phyloP scores from a whole-genome alignment of 2,329 filamentous ascomycete genomes.

The Aspergillus awamori region DNA sequence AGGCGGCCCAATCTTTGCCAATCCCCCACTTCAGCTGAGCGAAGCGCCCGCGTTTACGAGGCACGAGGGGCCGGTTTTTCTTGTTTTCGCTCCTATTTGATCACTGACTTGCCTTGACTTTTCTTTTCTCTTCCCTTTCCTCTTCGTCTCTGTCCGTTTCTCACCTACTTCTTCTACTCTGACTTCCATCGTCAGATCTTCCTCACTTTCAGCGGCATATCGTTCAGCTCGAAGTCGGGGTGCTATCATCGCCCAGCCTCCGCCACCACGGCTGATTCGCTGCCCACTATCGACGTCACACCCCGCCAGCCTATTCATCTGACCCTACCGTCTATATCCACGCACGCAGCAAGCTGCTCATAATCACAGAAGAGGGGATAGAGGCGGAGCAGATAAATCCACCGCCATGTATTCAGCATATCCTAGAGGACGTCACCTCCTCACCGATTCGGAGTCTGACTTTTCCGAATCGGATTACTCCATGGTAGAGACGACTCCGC shows the following conservation, averaged over 20 bases:
- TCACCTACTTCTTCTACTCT: conserved; percentile 3
- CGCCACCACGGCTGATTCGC: background rate
- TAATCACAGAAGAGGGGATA: background rate
- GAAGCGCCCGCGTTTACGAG: conserved; percentile 17
- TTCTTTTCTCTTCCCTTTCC: conserved; percentile 12
- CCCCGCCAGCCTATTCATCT: conserved; percentile 10
- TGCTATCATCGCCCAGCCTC: background rate
- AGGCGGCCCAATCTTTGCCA: conserved; percentile 19
- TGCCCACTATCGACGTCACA: conserved; percentile 1
- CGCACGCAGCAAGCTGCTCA: background rate
- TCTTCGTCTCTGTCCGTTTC: conserved; percentile 9
- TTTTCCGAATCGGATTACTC: conserved; percentile 42
- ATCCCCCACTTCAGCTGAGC: conserved; percentile 28
- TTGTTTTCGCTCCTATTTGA: conserved; percentile 12
- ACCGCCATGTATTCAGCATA: conserved; percentile 20
- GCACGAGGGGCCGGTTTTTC: conserved; percentile 11
- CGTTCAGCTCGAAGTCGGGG: background rate
- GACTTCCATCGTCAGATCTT: conserved; percentile 24
- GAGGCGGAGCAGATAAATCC: background rate
- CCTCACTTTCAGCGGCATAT: background rate
- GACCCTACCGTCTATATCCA: background rate
- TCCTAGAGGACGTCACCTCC: conserved; percentile 17
- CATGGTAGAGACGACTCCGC: conserved; percentile 30
- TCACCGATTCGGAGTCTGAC: conserved; percentile 34
- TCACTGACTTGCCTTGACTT: conserved; percentile 8